These are phyloP conservation scores for Yamadazyma takamatsuzukensis DNA, from an alignment of 805 yeast species.

Conservation along the genomic window DNA sequence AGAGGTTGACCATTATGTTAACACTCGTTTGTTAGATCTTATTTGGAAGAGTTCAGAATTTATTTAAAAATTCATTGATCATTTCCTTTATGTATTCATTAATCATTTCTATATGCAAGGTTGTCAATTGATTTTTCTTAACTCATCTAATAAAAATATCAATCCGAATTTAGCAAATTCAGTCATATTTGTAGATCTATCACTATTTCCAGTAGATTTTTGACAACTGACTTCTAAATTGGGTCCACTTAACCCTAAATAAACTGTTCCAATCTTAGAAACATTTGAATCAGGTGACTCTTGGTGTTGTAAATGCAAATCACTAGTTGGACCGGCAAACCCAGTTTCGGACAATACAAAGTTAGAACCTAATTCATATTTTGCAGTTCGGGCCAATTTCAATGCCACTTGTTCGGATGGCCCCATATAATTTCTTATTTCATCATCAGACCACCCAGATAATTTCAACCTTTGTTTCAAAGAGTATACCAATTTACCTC, in stretches of 20 bases:
- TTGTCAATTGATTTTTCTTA: slow-evolving; percentile 20
- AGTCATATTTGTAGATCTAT: slow-evolving; percentile 70
- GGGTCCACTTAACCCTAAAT: slow-evolving; percentile 69
- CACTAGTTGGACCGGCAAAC: slow-evolving; percentile 72
- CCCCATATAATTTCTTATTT: slow-evolving; percentile 71
- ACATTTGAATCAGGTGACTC: slow-evolving; percentile 10
- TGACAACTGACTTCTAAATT: slow-evolving; percentile 47
- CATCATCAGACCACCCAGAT: slow-evolving; percentile 75
- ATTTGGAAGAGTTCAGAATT: no score
- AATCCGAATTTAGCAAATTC: slow-evolving; percentile 68
- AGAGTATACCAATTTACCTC: slow-evolving; percentile 79
- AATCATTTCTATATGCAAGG: slow-evolving; percentile 1
- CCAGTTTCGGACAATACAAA: slow-evolving; percentile 84
- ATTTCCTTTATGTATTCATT: no score
- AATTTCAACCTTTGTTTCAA: slow-evolving; percentile 68
- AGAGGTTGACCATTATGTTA: no score
- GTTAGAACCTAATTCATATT: slow-evolving; percentile 78
- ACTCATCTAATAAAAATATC: slow-evolving; percentile 51
- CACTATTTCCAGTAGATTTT: slow-evolving; percentile 43
- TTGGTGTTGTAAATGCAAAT: slow-evolving; percentile 28
- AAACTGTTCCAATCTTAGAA: slow-evolving; percentile 59
- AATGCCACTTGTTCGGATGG: slow-evolving; percentile 75
- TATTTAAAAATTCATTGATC: no score
- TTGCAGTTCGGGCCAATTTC: slow-evolving; percentile 72
- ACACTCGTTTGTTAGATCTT: no score